A percentile compares a stretch with the other conserved stretches of the same genome.
These are phyloP conservation scores for Albophoma yamanashiensis DNA, from an alignment of 2,329 filamentous ascomycete species.

Conservation along the genomic window DNA sequence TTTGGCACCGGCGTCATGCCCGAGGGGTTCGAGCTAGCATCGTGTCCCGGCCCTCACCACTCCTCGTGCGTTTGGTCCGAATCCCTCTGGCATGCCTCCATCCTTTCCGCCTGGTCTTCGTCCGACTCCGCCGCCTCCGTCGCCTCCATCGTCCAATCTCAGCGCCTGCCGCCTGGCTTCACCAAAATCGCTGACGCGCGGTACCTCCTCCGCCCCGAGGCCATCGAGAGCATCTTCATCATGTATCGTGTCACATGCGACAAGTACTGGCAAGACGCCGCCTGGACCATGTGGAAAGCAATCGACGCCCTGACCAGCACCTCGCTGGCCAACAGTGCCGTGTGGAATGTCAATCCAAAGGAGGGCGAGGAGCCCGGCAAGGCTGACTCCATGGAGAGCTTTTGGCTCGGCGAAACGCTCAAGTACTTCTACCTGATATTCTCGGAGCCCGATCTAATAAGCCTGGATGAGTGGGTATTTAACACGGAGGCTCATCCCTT, in stretches of 20 bases:
- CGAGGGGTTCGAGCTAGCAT: constrained; percentile 32
- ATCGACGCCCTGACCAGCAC: constrained; percentile 36
- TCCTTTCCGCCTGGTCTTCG: neutral
- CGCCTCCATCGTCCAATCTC: constrained; percentile 15
- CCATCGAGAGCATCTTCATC: constrained; percentile 43
- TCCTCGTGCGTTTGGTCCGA: constrained; percentile 24
- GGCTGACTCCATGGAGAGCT: constrained; percentile 55
- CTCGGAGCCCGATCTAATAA: constrained; percentile 49
- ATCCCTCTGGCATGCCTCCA: constrained; percentile 14
- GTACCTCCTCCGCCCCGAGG: constrained; percentile 42
- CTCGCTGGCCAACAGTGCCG: constrained; percentile 35
- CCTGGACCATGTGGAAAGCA: constrained; percentile 43
- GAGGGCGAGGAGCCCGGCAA: constrained; percentile 11
- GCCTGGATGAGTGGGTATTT: constrained; percentile 58
- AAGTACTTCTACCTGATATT: constrained; percentile 71
- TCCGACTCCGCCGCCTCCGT: constrained; percentile 13
- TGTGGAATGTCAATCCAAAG: constrained; percentile 24
- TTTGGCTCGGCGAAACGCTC: constrained; percentile 64
- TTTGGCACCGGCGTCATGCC: constrained; percentile 46
- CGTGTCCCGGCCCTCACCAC: constrained; percentile 21
- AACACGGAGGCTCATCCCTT: constrained; percentile 44
- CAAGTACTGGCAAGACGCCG: constrained; percentile 30
- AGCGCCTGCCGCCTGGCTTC: constrained; percentile 45
- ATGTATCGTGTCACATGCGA: constrained; percentile 42
- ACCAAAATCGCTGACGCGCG: constrained; percentile 40